These are phyloP conservation scores for Sarocladium strictum DNA, from an alignment of 2,329 filamentous ascomycete species.

Conservation along the genomic window DNA sequence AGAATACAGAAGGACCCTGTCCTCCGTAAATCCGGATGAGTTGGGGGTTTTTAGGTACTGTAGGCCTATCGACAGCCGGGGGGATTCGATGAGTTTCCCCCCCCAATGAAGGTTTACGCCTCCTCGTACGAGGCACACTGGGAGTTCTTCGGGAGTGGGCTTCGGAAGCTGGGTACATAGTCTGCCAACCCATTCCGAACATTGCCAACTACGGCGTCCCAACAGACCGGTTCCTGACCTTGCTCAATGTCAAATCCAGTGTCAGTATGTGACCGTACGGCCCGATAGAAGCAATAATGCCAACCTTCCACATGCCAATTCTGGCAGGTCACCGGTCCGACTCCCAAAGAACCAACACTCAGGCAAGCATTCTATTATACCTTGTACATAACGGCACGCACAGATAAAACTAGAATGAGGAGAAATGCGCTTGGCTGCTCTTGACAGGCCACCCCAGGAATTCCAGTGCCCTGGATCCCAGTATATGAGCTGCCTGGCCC, in stretches of 20 bases:
- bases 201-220: neutral
- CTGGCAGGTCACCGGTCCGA: neutral
- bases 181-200: neutral
- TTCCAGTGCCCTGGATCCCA: neutral
- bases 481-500: neutral
- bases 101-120: no score
- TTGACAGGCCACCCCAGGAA: neutral
- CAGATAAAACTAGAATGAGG: no score
- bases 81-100: no score
- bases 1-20: no score
- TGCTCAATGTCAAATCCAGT: no score
- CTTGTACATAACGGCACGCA: no score
- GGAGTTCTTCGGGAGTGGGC: neutral
- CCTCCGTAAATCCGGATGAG: no score
- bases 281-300: constrained; percentile 1
- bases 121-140: no score
- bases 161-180: neutral
- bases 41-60: no score
- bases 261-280: no score
- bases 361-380: neutral
- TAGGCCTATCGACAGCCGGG: no score
- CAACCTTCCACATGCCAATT: neutral
- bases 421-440: no score
- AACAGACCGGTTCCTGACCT: neutral
- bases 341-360: neutral